Evolutionary conservation across 75 land plant genomes (phyloP), one percentile per base, ranked within the genome.

Genomic region (Cryptomeria japonica): DNA sequence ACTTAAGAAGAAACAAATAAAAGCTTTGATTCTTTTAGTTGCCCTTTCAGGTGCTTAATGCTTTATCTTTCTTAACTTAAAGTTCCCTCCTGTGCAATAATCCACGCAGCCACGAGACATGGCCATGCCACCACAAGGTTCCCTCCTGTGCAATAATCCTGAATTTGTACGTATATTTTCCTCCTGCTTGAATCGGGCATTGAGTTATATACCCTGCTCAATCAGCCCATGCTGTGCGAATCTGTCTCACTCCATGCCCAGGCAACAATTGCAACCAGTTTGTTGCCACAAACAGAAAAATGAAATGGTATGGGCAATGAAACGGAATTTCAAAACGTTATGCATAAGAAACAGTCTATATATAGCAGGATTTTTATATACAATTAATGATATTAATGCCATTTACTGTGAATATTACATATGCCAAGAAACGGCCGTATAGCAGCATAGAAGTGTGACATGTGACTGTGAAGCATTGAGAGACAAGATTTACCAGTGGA

Each of bases 101-200:
- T 3, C 87, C 88, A 37, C 88, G 34, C 2, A 88, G 55, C 88
- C 88, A 88, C 10, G 84, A 79, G 18, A 55, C 56, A 38, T 88
- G 88, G 18, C 87, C 88, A 84, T 88, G 88, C 87, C 87, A 88
- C 88, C 88, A 88, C 64, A 88, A 13, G 19, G 88, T 88, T 32
- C 88, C 88, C 11, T 36, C n/a, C 19, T 88, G 88, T 34, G 13
- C 28, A 36, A 9, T 3, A 19, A 88, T 58, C 16, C 14, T 88
- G 88, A 84, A 88, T 32, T 4, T 88, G 39, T 88, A 56, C 28
- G 88, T 88, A 19, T 32, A 84, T 16, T 5, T 31, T 28, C 85
- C 42, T 31, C 36, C 51, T 38, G 37, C 34, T 39, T 64, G 73
- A 58, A 88, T 84, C 10, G 88, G 87, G 19, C 88, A 88, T 28